Conservation (phyloP, 306 rosid species). For the Amphicarpaea edgeworthii region DNA sequence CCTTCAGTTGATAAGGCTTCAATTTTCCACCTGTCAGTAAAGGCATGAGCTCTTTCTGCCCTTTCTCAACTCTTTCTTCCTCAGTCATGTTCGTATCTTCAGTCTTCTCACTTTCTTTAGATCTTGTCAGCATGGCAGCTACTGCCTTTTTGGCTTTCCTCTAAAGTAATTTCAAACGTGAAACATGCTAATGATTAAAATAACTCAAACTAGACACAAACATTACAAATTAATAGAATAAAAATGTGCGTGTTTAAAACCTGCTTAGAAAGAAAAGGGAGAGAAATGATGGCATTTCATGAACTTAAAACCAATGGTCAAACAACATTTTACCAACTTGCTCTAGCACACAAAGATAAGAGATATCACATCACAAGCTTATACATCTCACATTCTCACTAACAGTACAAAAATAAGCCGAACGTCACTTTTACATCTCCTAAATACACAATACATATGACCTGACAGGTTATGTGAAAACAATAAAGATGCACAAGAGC, state of each 20-base stretch:
- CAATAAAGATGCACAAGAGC: neutral
- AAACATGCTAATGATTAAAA: constrained; percentile 10
- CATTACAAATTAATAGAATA: neutral
- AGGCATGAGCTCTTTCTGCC: constrained; percentile 89
- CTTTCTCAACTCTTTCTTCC: constrained; percentile 76
- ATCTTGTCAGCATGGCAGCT: constrained; percentile 93
- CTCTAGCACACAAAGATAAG: neutral
- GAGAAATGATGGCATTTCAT: neutral
- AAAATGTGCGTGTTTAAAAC: neutral
- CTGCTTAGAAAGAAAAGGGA: neutral
- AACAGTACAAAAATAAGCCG: neutral
- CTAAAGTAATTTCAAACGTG: constrained; percentile 51
- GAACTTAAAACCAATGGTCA: constrained; percentile 17
- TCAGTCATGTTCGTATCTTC: constrained; percentile 69
- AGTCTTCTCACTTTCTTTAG: constrained; percentile 66
- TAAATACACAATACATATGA: neutral
- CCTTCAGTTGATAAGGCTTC: constrained; percentile 90
- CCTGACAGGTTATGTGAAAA: neutral
- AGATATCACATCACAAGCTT: neutral
- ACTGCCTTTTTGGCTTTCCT: constrained; percentile 90
- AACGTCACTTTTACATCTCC: neutral
- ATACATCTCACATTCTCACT: neutral
- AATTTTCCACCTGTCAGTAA: constrained; percentile 85
- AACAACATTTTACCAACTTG: constrained; percentile 19
- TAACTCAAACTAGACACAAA: constrained; percentile 24